Evolutionary conservation across 768 basidiomycete genomes (phyloP).

Genomic region (Leccinum subtestaceum): DNA sequence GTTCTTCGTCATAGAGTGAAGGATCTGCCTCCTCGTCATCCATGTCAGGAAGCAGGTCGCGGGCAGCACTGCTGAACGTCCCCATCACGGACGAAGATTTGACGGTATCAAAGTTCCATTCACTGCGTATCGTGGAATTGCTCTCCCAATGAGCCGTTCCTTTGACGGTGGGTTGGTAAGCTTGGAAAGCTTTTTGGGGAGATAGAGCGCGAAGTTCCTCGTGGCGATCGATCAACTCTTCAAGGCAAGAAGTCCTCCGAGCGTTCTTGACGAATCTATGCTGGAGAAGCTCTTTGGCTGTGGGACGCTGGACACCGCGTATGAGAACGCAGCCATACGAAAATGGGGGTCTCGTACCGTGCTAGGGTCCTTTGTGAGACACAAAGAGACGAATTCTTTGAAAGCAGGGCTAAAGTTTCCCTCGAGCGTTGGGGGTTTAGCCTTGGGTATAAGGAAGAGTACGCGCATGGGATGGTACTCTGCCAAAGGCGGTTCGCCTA

Average conservation of each 20-base stretch:
- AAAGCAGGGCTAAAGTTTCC: conserved; percentile 81
- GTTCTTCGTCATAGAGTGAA: conserved; percentile 42
- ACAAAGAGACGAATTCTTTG: conserved; percentile 89
- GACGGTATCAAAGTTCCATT: conserved; percentile 95
- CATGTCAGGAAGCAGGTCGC: conserved; percentile 63
- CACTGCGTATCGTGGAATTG: conserved; percentile 77
- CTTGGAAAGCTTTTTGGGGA: conserved; percentile 53
- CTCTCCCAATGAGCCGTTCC: conserved; percentile 65
- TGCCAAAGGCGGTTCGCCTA: conserved; percentile 92
- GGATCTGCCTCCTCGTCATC: conserved; percentile 47
- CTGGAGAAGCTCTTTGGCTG: conserved; percentile 88
- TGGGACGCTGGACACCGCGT: conserved; percentile 67
- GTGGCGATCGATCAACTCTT: conserved; percentile 85
- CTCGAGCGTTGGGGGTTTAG: conserved; percentile 88
- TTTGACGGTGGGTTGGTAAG: conserved; percentile 55
- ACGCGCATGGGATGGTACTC: conserved; percentile 99
- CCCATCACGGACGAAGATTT: conserved; percentile 72
- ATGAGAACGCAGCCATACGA: conserved; percentile 8
- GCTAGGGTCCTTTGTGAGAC: conserved; percentile 89
- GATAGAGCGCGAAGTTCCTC: conserved; percentile 70
- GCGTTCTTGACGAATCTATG: conserved; percentile 91
- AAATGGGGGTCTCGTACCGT: conserved; percentile 45
- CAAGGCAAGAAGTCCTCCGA: conserved; percentile 76
- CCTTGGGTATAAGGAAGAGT: conserved; percentile 95
- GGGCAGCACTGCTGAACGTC: conserved; percentile 69